These are phyloP conservation scores for Tuber microsphaerosporum DNA, from an alignment of 495 filamentous ascomycete genomes.

Conservation along the genomic window DNA sequence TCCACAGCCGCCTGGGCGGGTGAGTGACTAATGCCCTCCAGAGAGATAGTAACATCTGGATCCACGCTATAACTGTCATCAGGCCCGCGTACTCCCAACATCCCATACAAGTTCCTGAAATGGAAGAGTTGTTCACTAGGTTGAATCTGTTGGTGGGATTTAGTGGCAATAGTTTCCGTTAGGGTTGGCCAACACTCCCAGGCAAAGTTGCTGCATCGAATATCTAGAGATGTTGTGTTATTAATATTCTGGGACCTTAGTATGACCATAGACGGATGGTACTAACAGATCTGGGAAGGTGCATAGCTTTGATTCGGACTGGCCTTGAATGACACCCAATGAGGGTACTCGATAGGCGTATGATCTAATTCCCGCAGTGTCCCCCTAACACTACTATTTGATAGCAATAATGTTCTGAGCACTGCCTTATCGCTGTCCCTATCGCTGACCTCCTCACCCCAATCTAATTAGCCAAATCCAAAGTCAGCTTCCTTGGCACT, in stretches of 20 bases:
- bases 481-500: not conserved
- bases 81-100: not conserved
- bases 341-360: not conserved
- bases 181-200: not conserved
- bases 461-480: not conserved
- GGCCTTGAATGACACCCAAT: not conserved
- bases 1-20: not conserved
- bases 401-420: too few relatives aligned
- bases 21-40: not conserved
- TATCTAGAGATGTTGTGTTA: not conserved
- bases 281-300: not conserved
- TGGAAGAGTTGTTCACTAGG: not conserved
- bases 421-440: not conserved
- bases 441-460: not conserved
- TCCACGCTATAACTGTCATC: not conserved
- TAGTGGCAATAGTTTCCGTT: not conserved
- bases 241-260: not conserved
- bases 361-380: not conserved
- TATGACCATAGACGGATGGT: not conserved
- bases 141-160: not conserved
- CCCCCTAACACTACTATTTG: not conserved
- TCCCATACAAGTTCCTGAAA: not conserved
- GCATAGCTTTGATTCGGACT: not conserved
- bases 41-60: not conserved
- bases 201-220: not conserved